Base-by-base conservation (phyloP, 768 basidiomycete genomes). In the Phlegmacium glaucopus region DNA sequence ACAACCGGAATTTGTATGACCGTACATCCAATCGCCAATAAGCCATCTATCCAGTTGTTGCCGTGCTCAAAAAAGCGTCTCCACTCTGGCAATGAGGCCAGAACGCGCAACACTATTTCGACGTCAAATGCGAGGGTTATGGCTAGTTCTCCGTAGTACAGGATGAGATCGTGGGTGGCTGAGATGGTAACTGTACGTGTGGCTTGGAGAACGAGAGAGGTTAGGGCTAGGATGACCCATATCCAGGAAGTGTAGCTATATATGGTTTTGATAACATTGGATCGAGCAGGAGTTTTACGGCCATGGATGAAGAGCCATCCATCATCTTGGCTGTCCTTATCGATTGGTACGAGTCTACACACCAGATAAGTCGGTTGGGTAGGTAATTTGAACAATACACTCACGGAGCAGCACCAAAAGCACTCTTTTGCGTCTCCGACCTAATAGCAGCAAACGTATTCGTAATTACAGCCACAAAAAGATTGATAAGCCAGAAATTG, bases 381-480 rank as follows among this genome's bases (percentile, higher is more conserved):
- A n/a, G 11, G 18, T 4, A 29, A 27, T 35, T 15, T 34, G 42
- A 41, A 26, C 4, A 9, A 17, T 26, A 34, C 9, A 73, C 82
- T 42, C 64, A 85, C 83, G 78, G 72, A 4, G 78, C 82, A 26
- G 90, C 90, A 29, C 92, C 93, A 62, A 97, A 98, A 0, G 94
- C 95, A 63, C 90, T 93, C 62, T 86, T 87, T 62, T 84, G 80
- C 3, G 94, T 96, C 58, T 91, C 85, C 4, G 81, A 76, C 29
- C 91, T 75, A 50, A 96, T 96, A 12, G 87, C 89, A 13, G 82
- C 82, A 63, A 98, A 98, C 0, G 90, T 90, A 59, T 92, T 88
- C 25, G 92, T 91, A 52, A 95, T 94, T n/a, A 96, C 93, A 13
- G 94, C 94, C 47, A 96, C 90, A 61, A 94, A 88, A 37, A 96